Conservation (phyloP, 768 basidiomycete species). For the Grammothele lineata region DNA sequence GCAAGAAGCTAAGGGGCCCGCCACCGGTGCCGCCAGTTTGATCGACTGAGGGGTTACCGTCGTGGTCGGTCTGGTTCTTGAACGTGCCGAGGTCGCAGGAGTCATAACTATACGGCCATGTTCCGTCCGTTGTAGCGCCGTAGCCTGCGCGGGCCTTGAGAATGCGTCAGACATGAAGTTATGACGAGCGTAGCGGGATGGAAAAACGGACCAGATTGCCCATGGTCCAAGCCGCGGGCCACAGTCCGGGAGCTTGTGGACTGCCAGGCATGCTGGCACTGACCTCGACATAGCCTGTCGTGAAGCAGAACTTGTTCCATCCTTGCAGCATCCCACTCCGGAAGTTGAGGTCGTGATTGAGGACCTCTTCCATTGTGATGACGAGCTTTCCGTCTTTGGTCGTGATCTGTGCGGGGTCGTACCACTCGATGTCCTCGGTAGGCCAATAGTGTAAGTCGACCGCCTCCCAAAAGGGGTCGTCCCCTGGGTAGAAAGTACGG, state of each 20-base stretch:
- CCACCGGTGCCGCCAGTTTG: constrained; percentile 49
- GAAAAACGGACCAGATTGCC: constrained; percentile 50
- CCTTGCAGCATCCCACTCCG: constrained; percentile 76
- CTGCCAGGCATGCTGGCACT: constrained; percentile 74
- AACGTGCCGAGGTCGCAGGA: constrained; percentile 84
- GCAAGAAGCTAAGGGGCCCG: constrained; percentile 63
- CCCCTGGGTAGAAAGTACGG: constrained; percentile 73
- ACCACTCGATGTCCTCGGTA: constrained; percentile 83
- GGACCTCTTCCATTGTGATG: constrained; percentile 69
- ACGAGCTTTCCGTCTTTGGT: constrained; percentile 76
- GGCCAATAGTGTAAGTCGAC: constrained; percentile 83
- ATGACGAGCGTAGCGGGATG: background rate
- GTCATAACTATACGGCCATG: constrained; percentile 82
- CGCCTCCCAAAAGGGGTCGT: constrained; percentile 85
- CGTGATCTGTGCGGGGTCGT: constrained; percentile 60
- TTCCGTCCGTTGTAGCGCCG: constrained; percentile 83
- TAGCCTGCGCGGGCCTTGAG: constrained; percentile 76
- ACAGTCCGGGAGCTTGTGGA: constrained; percentile 61
- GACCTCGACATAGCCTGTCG: constrained; percentile 85
- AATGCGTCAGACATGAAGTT: constrained; percentile 16
- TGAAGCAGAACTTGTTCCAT: constrained; percentile 97
- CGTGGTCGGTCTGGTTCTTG: constrained; percentile 67
- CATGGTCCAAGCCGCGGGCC: constrained; percentile 88
- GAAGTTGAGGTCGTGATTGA: constrained; percentile 79
- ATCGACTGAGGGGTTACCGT: constrained; percentile 55